Percentiles rank a stretch among this genome's conserved stretches.
These are phyloP conservation scores for Trichocomaceae sp. DNA, from an alignment of 2,329 filamentous ascomycete genomes.

Conservation along the genomic window DNA sequence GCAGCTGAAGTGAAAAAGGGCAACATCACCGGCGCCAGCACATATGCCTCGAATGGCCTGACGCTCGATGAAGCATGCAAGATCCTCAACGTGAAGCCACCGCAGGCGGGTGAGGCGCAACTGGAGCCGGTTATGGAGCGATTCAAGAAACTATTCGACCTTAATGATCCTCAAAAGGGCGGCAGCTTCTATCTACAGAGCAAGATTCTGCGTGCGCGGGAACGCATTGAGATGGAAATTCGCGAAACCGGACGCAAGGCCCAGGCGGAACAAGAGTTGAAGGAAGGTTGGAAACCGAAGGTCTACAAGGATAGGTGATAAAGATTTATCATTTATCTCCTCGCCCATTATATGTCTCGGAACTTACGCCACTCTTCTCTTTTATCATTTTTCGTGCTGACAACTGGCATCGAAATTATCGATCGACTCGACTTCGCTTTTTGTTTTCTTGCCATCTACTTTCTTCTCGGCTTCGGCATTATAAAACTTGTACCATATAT, in stretches of 20 bases:
- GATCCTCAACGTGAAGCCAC: conserved; percentile 92
- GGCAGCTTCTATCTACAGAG: conserved; percentile 98
- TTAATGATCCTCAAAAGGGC: conserved; percentile 90
- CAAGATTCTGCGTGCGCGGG: conserved; percentile 85
- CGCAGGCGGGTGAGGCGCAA: conserved; percentile 68
- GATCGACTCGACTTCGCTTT: background rate
- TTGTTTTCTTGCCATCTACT: conserved; percentile 9
- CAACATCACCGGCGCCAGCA: conserved; percentile 46
- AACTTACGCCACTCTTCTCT: background rate
- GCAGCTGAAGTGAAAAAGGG: conserved; percentile 63
- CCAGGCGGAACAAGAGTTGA: conserved; percentile 68
- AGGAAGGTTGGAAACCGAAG: conserved; percentile 90
- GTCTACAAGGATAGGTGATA: conserved; percentile 75
- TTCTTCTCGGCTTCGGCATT: conserved; percentile 11
- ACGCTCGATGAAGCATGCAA: conserved; percentile 95
- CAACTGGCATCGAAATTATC: background rate
- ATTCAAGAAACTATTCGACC: conserved; percentile 92
- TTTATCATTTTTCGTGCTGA: background rate
- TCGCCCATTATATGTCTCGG: background rate
- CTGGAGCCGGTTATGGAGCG: conserved; percentile 72
- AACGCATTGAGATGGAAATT: conserved; percentile 84
- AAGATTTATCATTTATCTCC: background rate
- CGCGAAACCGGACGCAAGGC: conserved; percentile 63
- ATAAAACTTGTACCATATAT: conserved; percentile 14
- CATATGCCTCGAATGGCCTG: conserved; percentile 63